Evolutionary conservation across 78 protist species (phyloP).

Genomic region (Speleostelium caveatum): DNA sequence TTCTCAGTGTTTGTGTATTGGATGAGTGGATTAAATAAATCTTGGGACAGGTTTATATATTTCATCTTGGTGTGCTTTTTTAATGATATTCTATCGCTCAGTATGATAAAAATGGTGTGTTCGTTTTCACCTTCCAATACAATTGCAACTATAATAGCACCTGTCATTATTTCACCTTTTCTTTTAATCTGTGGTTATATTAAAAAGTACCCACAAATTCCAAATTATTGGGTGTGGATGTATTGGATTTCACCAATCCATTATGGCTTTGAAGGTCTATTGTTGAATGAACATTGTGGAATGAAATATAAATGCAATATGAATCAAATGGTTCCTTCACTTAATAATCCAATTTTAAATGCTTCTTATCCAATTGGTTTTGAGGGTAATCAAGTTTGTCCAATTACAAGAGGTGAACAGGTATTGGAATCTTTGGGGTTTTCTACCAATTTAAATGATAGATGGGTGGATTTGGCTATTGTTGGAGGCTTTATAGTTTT

Average conservation of each 20-base stretch:
- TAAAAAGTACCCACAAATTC: conserved; percentile 5
- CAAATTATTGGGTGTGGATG: conserved; percentile 54
- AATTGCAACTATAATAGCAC: conserved; percentile 6
- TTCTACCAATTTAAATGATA: background rate
- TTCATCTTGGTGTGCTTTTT: conserved; percentile 19
- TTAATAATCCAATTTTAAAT: conserved; percentile 6
- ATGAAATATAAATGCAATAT: background rate
- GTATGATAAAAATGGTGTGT: conserved; percentile 20
- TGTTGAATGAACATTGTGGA: conserved; percentile 43
- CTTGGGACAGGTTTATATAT: conserved; percentile 40
- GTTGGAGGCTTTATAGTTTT: background rate
- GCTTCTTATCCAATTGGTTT: conserved; percentile 30
- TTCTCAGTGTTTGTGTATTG: conserved; percentile 63
- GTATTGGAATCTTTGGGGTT: background rate
- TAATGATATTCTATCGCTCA: background rate
- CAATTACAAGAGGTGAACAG: conserved; percentile 62
- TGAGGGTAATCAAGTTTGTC: conserved; percentile 55
- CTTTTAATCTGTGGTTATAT: conserved; percentile 52
- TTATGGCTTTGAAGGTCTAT: conserved; percentile 66
- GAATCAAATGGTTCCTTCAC: conserved; percentile 48
- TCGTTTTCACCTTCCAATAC: background rate
- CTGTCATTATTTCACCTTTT: conserved; percentile 12
- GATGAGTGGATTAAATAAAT: conserved; percentile 50
- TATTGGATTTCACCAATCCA: conserved; percentile 79
- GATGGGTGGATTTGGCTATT: conserved; percentile 35